Conservation (phyloP, 2,329 filamentous ascomycete species). For the Diaporthe humulicola region DNA sequence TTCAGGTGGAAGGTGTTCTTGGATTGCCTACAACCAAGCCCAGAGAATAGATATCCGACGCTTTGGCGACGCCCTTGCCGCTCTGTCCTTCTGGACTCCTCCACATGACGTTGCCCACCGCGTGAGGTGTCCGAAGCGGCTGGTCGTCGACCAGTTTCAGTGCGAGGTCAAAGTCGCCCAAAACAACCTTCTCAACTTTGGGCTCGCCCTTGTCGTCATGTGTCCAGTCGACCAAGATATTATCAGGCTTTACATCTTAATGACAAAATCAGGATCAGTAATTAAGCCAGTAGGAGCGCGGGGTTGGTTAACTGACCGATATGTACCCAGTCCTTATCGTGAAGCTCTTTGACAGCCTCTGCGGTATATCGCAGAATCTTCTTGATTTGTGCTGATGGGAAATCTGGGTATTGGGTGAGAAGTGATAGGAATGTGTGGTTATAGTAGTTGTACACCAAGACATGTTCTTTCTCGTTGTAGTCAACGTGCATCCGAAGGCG, state of each 20-base stretch:
- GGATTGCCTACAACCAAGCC: neutral
- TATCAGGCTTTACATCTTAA: neutral
- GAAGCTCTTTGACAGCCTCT: conserved; percentile 4
- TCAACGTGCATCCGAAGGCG: neutral
- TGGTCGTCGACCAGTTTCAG: neutral
- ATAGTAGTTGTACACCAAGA: neutral
- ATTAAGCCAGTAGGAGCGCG: neutral
- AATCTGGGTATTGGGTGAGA: neutral
- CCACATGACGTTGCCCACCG: neutral
- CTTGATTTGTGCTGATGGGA: neutral
- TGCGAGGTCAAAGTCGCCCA: neutral
- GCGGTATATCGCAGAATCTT: neutral
- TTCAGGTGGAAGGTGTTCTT: neutral
- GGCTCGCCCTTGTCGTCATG: neutral
- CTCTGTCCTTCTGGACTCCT: neutral
- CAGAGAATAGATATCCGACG: neutral
- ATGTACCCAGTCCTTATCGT: neutral
- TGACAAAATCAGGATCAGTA: neutral
- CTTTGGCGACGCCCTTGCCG: neutral
- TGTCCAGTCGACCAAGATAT: neutral
- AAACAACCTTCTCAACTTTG: neutral
- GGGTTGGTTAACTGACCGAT: neutral
- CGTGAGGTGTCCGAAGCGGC: neutral
- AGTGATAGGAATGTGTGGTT: neutral
- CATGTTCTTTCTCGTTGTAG: neutral